Base-by-base conservation (phyloP, 352 stramenopile genomes). In the Phytophthora citricola region DNA sequence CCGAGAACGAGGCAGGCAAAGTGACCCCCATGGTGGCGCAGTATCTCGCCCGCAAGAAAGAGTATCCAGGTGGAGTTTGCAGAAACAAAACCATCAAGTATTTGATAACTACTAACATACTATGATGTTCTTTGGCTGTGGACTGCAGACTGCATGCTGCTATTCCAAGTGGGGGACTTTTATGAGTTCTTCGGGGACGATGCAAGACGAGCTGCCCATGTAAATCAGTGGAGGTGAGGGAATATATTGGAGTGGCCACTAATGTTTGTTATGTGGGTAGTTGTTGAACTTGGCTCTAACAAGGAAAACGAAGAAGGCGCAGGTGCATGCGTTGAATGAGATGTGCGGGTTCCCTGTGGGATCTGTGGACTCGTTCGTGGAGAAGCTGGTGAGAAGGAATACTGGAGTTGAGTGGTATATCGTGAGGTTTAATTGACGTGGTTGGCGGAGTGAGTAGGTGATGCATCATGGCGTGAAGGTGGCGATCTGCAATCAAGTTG, bases 131-230 rank as follows among this genome's bases (percentile, higher is more conserved):
- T 8, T 9, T 36, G 31, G 10, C 3, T 36, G 44, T 39, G 6
- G 8, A 10, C 29, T 17, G 27, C 47, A 93, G 85, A 91, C 64
- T 93, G 85, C 52, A 86, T 94, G 82, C 57, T 94, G 39, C 65
- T 94, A 7, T 94, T 92, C 55, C 86, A 94, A 78, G 86, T 94
- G 22, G 86, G 85, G 45, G 86, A 94, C 54, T 94, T 94, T 27
- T 94, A 92, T 71, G 86, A 94, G 66, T 89, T 94, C 61, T 94
- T 94, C 46, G 80, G 83, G 5, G 83, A 91, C 34, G 86, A 94
- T 53, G 86, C 86, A 8, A 64, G 83, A 10, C 76, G 80, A 22
- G 86, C 82, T 24, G 90, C 86, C 51, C 78, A 89, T 48, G 86
- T 94, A 75, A 50, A 40, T 43, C 20, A 48, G 10, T 36, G 24